phyloP scores from a whole-genome alignment of 352 stramenopile genomes.

The Phytophthora sp. region DNA sequence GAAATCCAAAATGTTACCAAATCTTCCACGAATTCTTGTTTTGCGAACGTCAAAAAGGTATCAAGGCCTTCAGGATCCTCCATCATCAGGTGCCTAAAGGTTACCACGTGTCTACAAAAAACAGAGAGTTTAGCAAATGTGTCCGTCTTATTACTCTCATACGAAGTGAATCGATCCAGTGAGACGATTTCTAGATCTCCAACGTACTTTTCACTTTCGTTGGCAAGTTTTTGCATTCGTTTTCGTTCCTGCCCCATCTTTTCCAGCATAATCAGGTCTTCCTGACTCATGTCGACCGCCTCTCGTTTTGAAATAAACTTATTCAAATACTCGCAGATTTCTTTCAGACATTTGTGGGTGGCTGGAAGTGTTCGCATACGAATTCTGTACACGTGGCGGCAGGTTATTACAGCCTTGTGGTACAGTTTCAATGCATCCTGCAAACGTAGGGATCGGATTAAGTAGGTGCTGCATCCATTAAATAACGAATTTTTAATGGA shows the following conservation, averaged over 20 bases:
- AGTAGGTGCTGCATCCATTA: not conserved
- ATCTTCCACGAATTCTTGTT: constrained; percentile 61
- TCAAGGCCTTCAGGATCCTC: constrained; percentile 37
- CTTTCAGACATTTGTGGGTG: constrained; percentile 23
- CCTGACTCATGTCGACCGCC: constrained; percentile 33
- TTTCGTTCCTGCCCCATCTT: constrained; percentile 29
- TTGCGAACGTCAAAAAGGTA: constrained; percentile 52
- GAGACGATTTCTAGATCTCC: too few relatives aligned
- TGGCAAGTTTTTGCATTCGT: constrained; percentile 23
- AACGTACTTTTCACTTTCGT: constrained; percentile 42
- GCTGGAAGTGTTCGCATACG: constrained; percentile 7
- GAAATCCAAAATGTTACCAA: constrained; percentile 65
- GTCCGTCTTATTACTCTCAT: too few relatives aligned
- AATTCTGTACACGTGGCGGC: constrained; percentile 28
- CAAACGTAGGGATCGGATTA: not conserved
- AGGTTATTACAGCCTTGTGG: constrained; percentile 33
- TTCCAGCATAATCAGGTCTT: constrained; percentile 42
- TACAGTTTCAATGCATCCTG: constrained; percentile 27
- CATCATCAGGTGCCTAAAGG: constrained; percentile 49
- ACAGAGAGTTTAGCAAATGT: too few relatives aligned
- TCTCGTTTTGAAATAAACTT: constrained; percentile 50
- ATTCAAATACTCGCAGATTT: constrained; percentile 35
- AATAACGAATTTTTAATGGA: not conserved
- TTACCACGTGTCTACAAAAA: constrained; percentile 34
- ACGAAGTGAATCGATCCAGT: too few relatives aligned